Evolutionary conservation across 176 grass and related monocot genomes (phyloP), one percentile per base, ranked within the genome.

Genomic region (Lolium multiflorum): DNA sequence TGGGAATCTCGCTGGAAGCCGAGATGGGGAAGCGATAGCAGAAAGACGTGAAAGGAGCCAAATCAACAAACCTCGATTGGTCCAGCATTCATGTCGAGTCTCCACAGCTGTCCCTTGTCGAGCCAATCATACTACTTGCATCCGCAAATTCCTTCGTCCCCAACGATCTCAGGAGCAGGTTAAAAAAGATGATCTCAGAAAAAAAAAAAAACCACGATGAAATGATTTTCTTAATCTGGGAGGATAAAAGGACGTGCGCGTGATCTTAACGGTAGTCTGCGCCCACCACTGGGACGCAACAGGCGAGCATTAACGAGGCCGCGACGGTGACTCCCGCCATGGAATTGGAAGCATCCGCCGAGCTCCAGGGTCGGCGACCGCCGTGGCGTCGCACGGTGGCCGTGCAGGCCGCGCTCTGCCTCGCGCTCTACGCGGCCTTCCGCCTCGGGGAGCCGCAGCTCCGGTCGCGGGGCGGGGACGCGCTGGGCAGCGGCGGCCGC

Each of bases 351-450:
- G 81, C 37, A 2, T 68, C 28, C 22, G 31, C 43, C 17, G 83
- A 55, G 44, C 56, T 39, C 5, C 16, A 39, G 60, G 26, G 48
- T 31, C 39, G 70, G 71, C 68, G 78, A 13, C 76, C 14, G 74
- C 87, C 77, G 77, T 93, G 87, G 91, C 56, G 83, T 9, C 83
- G 85, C 75, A 98, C 95, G 41, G 55, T 93, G 74, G 89, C 79
- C 64, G 87, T 86, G 46, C 93, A 98, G 90, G 91, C 83, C 26
- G 89, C 80, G 51, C 82, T 95, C 82, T 95, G 93, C 85, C 78
- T 98, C 82, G 93, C 88, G 51, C 87, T 98, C 71, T 95, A 95
- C 82, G 93, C 47, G n/a, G 95, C 91, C 71, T 95, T 95, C 76
- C 84, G 82, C 77, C 66, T 98, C 58, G 93, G 91, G 80, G 79